Evolutionary conservation across 441 rosid species (phyloP).

Genomic region (Macaranga tanarius): DNA sequence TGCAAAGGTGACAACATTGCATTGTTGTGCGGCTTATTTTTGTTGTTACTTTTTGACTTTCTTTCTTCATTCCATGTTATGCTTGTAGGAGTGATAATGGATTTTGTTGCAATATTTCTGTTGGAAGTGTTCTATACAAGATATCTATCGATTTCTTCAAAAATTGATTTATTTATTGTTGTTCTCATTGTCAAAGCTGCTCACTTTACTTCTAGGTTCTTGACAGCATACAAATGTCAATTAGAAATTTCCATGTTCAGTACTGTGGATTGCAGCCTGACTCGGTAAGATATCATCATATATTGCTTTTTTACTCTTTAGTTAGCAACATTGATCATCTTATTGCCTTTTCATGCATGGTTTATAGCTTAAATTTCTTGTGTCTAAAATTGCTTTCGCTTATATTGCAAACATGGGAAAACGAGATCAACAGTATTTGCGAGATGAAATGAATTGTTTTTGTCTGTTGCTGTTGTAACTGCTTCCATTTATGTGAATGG

Average conservation of each 20-base stretch:
- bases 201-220: conserved; percentile 58
- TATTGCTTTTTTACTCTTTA: conserved; percentile 15
- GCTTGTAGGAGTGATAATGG: background rate
- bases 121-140: no score
- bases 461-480: background rate
- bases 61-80: background rate
- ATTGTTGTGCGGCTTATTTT: background rate
- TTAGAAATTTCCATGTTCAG: conserved; percentile 68
- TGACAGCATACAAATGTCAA: conserved; percentile 82
- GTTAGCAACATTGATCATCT: background rate
- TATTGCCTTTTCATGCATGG: conserved; percentile 5
- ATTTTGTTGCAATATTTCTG: background rate
- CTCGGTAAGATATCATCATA: conserved; percentile 49
- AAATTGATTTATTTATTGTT: background rate
- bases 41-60: conserved; percentile 11
- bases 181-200: conserved; percentile 9
- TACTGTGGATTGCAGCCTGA: conserved; percentile 52
- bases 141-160: background rate
- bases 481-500: background rate
- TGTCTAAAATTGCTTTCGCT: background rate
- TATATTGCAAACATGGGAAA: background rate
- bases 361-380: background rate
- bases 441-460: no score
- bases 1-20: conserved; percentile 59
- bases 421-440: no score